Percentiles rank a stretch among this genome's conserved stretches.
Conservation (phyloP, 2,329 filamentous ascomycete genomes). For the Diaporthe vaccinii region DNA sequence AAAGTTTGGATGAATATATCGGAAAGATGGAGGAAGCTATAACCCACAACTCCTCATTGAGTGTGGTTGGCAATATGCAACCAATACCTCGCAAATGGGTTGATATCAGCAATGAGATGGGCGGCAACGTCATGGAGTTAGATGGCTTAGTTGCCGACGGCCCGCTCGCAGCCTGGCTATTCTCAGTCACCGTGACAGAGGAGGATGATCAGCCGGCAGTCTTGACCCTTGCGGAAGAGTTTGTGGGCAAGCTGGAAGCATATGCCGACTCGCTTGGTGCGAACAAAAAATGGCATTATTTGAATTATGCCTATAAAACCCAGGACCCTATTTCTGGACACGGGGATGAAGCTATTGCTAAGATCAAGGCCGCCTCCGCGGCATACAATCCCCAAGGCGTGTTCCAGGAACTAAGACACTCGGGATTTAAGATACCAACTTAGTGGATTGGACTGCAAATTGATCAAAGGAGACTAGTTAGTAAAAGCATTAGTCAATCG, state of each 20-base stretch:
- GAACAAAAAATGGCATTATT: conserved; percentile 54
- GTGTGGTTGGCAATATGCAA: conserved; percentile 45
- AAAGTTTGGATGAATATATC: conserved; percentile 48
- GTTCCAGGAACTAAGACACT: conserved; percentile 51
- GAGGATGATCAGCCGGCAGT: conserved; percentile 48
- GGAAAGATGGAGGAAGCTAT: conserved; percentile 46
- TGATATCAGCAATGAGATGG: conserved; percentile 43
- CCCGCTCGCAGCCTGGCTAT: conserved; percentile 53
- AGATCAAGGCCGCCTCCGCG: conserved; percentile 47
- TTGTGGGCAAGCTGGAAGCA: conserved; percentile 45
- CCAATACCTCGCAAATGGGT: conserved; percentile 50
- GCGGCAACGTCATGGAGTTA: conserved; percentile 52
- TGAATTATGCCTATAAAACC: conserved; percentile 58
- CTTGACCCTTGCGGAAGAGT: conserved; percentile 47
- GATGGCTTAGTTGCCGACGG: conserved; percentile 52
- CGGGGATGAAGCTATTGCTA: conserved; percentile 52
- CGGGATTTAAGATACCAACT: conserved; percentile 49
- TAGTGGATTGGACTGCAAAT: neutral
- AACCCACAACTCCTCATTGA: conserved; percentile 43
- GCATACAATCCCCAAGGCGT: conserved; percentile 52
- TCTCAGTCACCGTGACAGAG: conserved; percentile 55
- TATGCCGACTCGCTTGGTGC: conserved; percentile 47
- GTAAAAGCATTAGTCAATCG: neutral
- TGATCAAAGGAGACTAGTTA: neutral
- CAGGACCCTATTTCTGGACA: conserved; percentile 56